Evolutionary conservation across 108 stramenopile species (phyloP).

Genomic region (Conticribra guillardii): DNA sequence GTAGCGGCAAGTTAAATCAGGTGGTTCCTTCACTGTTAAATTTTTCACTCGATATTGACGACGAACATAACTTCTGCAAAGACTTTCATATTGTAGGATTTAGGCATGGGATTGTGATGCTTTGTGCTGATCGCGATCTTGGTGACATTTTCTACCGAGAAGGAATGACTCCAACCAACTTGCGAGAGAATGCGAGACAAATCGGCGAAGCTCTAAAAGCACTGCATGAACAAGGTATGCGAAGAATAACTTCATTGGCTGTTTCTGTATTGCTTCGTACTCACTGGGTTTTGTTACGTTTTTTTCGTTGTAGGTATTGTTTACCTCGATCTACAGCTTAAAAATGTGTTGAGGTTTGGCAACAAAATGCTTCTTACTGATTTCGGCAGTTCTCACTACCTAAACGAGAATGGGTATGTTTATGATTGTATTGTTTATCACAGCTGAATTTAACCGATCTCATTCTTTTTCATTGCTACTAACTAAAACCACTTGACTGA

Average conservation of each 20-base stretch:
- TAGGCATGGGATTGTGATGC: constrained; percentile 71
- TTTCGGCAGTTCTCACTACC: constrained; percentile 40
- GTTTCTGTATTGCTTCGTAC: constrained; percentile 38
- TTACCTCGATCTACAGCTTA: constrained; percentile 25
- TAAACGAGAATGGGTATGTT: too few relatives aligned
- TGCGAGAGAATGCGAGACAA: constrained; percentile 39
- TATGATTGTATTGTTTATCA: too few relatives aligned
- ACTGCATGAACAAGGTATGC: constrained; percentile 67
- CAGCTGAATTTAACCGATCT: too few relatives aligned
- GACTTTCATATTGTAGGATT: constrained; percentile 45
- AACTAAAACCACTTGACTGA: constrained; percentile 19
- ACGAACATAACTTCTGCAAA: neutral
- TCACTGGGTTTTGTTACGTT: constrained; percentile 20
- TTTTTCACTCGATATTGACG: constrained; percentile 28
- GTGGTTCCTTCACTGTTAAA: constrained; percentile 49
- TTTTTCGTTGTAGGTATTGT: constrained; percentile 28
- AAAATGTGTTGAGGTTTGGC: constrained; percentile 31
- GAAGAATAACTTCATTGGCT: too few relatives aligned
- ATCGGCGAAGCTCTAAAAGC: constrained; percentile 55
- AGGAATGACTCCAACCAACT: constrained; percentile 12
- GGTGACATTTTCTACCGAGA: constrained; percentile 46
- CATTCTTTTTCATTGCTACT: constrained; percentile 55
- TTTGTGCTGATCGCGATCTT: constrained; percentile 59
- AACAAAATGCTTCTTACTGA: constrained; percentile 28
- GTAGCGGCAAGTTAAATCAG: constrained; percentile 13